Evolutionary conservation across 2,329 filamentous ascomycete species (phyloP).

Genomic region (Thelonectria discophora): DNA sequence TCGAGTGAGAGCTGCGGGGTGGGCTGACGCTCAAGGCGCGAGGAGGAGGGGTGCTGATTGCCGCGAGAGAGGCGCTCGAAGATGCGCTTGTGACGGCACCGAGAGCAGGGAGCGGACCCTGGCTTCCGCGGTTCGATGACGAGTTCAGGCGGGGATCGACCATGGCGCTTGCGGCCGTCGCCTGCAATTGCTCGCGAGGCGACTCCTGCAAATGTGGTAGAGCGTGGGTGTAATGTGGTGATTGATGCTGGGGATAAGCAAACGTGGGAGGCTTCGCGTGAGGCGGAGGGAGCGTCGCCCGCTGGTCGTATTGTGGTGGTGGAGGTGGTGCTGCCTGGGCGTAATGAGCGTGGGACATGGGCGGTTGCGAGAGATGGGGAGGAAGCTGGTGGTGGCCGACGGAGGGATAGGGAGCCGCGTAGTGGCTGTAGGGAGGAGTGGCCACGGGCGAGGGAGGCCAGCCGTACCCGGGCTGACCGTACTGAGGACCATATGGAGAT

Average conservation of each 20-base stretch:
- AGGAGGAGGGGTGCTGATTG: conserved; percentile 54
- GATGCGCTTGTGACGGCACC: conserved; percentile 45
- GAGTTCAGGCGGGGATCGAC: conserved; percentile 50
- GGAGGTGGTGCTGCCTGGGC: conserved; percentile 36
- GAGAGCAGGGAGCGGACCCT: conserved; percentile 57
- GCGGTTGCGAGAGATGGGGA: conserved; percentile 45
- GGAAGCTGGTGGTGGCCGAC: conserved; percentile 41
- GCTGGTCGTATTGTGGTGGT: conserved; percentile 47
- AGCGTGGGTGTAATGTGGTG: conserved; percentile 44
- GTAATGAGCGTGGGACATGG: conserved; percentile 42
- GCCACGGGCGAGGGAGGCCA: conserved; percentile 66
- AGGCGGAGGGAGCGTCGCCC: conserved; percentile 50
- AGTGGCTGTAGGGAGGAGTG: conserved; percentile 63
- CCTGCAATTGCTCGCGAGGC: conserved; percentile 55
- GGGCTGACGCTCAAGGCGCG: conserved; percentile 60
- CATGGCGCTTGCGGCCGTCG: conserved; percentile 54
- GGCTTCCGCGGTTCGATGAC: conserved; percentile 48
- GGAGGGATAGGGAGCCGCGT: conserved; percentile 51
- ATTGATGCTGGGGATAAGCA: conserved; percentile 45
- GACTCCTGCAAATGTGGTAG: conserved; percentile 53
- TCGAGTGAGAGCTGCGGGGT: conserved; percentile 53
- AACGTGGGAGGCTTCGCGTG: conserved; percentile 43
- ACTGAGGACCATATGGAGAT: conserved; percentile 50
- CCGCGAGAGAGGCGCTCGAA: conserved; percentile 39
- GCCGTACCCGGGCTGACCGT: conserved; percentile 55